Conservation (phyloP, 1,284 basidiomycete genomes). For the Mycena citricolor region DNA sequence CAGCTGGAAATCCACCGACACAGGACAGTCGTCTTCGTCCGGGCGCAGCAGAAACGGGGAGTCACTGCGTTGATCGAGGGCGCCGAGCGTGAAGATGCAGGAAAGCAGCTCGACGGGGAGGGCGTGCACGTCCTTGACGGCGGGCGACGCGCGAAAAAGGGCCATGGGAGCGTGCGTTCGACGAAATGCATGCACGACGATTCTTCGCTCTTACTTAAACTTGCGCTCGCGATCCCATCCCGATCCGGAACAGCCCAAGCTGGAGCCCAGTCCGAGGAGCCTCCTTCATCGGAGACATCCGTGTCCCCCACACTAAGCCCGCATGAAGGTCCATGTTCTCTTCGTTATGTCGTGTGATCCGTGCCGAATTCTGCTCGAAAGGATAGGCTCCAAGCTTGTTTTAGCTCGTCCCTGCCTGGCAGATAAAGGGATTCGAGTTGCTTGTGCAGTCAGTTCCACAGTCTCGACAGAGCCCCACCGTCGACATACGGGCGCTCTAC, state of each 20-base stretch:
- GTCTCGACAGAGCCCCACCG: conserved; percentile 9
- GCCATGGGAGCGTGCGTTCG: conserved; percentile 19
- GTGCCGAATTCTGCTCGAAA: no score
- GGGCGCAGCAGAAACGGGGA: conserved; percentile 53
- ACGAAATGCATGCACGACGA: conserved; percentile 4
- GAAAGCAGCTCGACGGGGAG: conserved; percentile 59
- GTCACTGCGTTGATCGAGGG: conserved; percentile 30
- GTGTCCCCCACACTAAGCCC: background rate
- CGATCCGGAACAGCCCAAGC: conserved; percentile 11
- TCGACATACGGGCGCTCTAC: conserved; percentile 18
- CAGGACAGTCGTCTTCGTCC: conserved; percentile 43
- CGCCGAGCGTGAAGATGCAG: conserved; percentile 52
- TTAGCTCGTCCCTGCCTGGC: conserved; percentile 19
- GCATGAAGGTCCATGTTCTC: conserved; percentile 9
- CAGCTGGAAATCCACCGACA: conserved; percentile 49
- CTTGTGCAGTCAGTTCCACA: no score
- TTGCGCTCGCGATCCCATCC: conserved; percentile 5
- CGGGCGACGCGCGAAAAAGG: no score
- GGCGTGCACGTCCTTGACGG: conserved; percentile 38
- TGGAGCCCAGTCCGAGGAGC: conserved; percentile 3
- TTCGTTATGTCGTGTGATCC: no score
- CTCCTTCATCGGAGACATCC: conserved; percentile 9
- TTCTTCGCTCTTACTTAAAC: conserved; percentile 1
- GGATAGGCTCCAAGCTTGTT: conserved; percentile 19
- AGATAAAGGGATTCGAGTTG: no score